phyloP scores from a whole-genome alignment of 225 moss, liverwort and hornwort genomes.

The Neckera pumila region DNA sequence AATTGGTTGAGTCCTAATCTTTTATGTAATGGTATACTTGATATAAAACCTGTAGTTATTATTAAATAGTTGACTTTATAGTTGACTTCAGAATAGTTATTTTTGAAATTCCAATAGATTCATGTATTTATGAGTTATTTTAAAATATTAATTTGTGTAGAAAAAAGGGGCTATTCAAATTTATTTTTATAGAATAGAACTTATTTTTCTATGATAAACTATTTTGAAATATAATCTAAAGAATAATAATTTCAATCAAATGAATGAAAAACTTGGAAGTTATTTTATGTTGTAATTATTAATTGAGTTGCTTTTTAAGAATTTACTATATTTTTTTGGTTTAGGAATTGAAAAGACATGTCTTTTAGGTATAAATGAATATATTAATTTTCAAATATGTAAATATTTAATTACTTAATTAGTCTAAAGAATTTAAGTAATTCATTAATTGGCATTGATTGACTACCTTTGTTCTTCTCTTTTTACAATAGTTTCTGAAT shows the following conservation, averaged over 20 bases:
- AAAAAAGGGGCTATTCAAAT: not conserved
- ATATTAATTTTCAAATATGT: not conserved
- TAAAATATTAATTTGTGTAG: no score
- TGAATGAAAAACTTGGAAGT: not conserved
- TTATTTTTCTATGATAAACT: no score
- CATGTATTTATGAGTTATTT: not conserved
- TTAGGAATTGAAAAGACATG: not conserved
- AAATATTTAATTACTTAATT: not conserved
- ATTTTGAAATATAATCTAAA: not conserved
- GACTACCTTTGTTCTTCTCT: not conserved
- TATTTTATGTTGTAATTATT: no score
- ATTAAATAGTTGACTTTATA: not conserved
- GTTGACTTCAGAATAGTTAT: not conserved
- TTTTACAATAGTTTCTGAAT: not conserved
- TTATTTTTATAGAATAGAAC: rapidly evolving
- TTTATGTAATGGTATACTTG: no score
- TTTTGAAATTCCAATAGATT: not conserved
- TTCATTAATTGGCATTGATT: not conserved
- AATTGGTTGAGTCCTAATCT: not conserved
- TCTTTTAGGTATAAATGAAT: not conserved
- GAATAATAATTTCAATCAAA: not conserved
- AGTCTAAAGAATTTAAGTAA: not conserved
- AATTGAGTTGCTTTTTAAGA: not conserved
- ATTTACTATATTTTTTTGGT: not conserved
- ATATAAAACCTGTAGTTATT: not conserved